These are phyloP conservation scores for Iris pallida DNA, from an alignment of 116 monocot genomes.

Conservation along the genomic window DNA sequence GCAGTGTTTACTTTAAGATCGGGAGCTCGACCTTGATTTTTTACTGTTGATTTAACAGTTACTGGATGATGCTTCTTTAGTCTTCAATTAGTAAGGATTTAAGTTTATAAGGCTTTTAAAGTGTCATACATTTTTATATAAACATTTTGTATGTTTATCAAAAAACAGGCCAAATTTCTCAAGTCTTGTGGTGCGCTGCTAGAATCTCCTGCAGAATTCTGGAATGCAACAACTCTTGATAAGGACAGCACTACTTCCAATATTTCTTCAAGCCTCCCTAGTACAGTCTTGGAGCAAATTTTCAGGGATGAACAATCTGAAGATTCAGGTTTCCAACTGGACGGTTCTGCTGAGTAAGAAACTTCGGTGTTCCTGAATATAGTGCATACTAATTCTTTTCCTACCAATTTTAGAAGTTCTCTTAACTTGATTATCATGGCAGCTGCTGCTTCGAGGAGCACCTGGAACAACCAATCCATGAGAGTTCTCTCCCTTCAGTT, in stretches of 20 bases:
- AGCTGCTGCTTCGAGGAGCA: conserved; percentile 1
- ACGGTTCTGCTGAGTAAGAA: conserved; percentile 4
- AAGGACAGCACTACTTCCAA: background rate
- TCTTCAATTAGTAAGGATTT: too few relatives aligned
- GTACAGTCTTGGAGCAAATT: conserved; percentile 8
- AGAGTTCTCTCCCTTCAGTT: background rate
- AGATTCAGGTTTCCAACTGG: background rate
- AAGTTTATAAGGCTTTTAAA: too few relatives aligned
- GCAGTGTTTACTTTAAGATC: too few relatives aligned
- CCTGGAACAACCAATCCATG: background rate
- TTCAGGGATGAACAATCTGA: conserved; percentile 9
- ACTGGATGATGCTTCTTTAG: too few relatives aligned
- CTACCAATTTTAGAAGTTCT: background rate
- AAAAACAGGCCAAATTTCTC: conserved; percentile 22
- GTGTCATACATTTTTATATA: too few relatives aligned
- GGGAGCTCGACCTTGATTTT: too few relatives aligned
- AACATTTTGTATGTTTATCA: too few relatives aligned
- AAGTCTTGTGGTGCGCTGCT: conserved; percentile 26
- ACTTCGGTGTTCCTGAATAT: background rate
- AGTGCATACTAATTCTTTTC: background rate
- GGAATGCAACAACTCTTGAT: conserved; percentile 7
- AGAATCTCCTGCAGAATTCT: conserved; percentile 23
- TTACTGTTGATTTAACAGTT: too few relatives aligned
- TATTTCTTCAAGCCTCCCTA: conserved; percentile 3
- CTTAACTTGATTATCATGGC: background rate